Percentiles rank a stretch among this genome's conserved stretches.
phyloP scores from a whole-genome alignment of 352 stramenopile genomes.

The Aphanomyces invadans region DNA sequence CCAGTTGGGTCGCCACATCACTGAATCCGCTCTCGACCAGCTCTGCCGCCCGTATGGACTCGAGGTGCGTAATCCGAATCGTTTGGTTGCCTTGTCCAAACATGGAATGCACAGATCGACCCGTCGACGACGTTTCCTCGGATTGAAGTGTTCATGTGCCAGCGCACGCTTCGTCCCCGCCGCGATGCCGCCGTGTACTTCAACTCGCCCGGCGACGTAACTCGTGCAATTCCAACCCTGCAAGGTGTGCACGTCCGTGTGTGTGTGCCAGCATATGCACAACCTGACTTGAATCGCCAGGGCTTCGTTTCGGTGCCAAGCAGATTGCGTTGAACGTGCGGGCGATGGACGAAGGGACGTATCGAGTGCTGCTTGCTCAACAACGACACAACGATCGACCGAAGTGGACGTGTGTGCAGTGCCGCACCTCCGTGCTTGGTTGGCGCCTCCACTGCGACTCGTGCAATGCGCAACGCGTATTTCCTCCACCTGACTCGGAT shows the following conservation, averaged over 20 bases:
- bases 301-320: too few relatives aligned
- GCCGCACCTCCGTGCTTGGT: not conserved
- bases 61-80: not conserved
- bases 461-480: not conserved
- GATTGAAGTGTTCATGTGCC: slow-evolving; percentile 20
- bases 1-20: not conserved
- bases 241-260: too few relatives aligned
- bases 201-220: not conserved
- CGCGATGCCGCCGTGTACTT: slow-evolving; percentile 13
- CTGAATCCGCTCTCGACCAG: not conserved
- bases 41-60: not conserved
- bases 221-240: not conserved
- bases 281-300: too few relatives aligned
- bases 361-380: not conserved
- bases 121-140: not conserved
- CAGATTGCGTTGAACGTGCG: not conserved
- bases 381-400: not conserved
- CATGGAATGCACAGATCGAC: not conserved
- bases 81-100: not conserved
- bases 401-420: slow-evolving; percentile 5
- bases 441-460: slow-evolving; percentile 5
- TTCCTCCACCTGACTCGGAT: not conserved
- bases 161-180: slow-evolving; percentile 4
- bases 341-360: slow-evolving; percentile 4
- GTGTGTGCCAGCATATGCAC: too few relatives aligned